phyloP scores from a whole-genome alignment of 495 filamentous ascomycete species.

The Choiromyces venosus region DNA sequence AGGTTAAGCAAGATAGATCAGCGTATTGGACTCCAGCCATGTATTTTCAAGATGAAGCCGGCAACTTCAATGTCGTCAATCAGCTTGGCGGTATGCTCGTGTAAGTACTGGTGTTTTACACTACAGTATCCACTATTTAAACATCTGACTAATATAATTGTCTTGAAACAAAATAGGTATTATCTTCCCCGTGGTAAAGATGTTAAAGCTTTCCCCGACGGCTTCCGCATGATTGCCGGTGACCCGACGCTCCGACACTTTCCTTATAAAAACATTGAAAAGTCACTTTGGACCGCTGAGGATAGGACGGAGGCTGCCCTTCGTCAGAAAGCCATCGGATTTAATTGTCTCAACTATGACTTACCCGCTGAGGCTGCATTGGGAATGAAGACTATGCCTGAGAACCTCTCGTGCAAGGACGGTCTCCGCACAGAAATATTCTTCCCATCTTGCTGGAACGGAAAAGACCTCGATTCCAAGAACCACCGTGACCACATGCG shows the following conservation, averaged over 20 bases:
- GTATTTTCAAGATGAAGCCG: conserved; percentile 55
- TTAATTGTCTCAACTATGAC: conserved; percentile 83
- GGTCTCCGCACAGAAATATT: conserved; percentile 76
- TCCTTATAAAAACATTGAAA: conserved; percentile 53
- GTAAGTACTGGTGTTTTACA: conserved; percentile 43
- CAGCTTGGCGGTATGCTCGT: conserved; percentile 60
- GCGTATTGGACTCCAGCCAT: conserved; percentile 64
- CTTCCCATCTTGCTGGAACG: conserved; percentile 93
- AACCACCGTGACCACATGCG: conserved; percentile 70
- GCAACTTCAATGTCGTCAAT: conserved; percentile 44
- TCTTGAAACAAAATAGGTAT: conserved; percentile 40
- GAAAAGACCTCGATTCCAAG: conserved; percentile 55
- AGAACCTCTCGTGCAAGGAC: conserved; percentile 74
- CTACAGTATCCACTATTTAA: not conserved
- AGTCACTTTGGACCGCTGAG: conserved; percentile 59
- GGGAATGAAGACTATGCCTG: conserved; percentile 72
- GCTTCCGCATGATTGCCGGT: conserved; percentile 84
- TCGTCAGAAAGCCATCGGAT: conserved; percentile 76
- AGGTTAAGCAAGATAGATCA: conserved; percentile 59
- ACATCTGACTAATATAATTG: not conserved
- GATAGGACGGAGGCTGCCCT: conserved; percentile 61
- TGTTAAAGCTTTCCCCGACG: conserved; percentile 67
- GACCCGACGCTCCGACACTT: conserved; percentile 64
- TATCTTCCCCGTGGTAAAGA: conserved; percentile 59
- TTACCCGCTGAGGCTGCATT: conserved; percentile 60